A percentile compares a stretch with the other conserved stretches of the same genome.
Evolutionary conservation across 352 stramenopile species (phyloP).

Genomic region (Pythium apleroticum): DNA sequence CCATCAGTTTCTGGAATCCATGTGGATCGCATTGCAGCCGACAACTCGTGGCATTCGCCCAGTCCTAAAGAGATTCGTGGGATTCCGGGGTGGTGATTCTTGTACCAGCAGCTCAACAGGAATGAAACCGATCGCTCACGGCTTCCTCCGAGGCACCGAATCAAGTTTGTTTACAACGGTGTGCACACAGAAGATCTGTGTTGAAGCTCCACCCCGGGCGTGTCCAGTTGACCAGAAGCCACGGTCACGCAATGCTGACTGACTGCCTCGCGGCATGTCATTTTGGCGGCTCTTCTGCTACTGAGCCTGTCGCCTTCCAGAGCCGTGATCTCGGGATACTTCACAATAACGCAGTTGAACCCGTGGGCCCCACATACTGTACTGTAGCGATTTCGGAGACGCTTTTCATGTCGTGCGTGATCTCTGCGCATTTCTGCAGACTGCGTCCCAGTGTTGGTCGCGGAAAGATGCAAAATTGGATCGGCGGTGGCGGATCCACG

Average conservation of each 20-base stretch:
- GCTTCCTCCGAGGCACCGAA: no score
- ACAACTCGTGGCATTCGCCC: neutral
- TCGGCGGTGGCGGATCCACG: neutral
- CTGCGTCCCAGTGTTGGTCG: neutral
- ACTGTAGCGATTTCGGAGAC: neutral
- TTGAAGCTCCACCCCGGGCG: neutral
- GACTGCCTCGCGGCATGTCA: neutral
- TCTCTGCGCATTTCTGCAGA: neutral
- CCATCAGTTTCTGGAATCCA: neutral
- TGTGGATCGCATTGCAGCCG: neutral
- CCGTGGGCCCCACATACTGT: neutral
- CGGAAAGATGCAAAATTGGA: neutral
- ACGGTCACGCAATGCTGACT: neutral
- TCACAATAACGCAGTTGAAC: neutral
- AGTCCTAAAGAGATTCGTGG: neutral
- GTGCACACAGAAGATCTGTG: neutral
- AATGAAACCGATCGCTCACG: neutral
- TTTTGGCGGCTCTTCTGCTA: neutral
- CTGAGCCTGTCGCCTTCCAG: neutral
- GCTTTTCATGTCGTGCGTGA: neutral
- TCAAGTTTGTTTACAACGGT: no score
- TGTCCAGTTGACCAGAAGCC: neutral
- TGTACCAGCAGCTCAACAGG: neutral
- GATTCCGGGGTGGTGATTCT: neutral
- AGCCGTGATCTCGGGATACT: neutral